These are phyloP conservation scores for Starmerella etchellsii DNA, from an alignment of 805 yeast species.

Conservation along the genomic window DNA sequence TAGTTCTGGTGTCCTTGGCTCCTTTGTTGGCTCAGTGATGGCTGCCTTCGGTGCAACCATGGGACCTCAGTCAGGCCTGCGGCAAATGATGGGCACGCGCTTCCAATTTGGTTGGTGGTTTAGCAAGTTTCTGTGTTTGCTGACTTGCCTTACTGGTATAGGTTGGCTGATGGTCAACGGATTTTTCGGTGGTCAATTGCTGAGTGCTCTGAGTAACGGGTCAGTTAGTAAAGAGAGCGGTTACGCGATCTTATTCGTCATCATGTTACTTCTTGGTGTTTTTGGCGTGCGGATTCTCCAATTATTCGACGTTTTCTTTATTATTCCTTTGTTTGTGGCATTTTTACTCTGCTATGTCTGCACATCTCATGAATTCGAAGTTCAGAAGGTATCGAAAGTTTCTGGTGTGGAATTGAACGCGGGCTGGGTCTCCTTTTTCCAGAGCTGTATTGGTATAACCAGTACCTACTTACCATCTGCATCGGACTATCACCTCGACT, in stretches of 20 bases:
- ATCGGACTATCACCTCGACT: constrained; percentile 67
- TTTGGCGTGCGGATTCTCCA: constrained; percentile 67
- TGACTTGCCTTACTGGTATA: constrained; percentile 59
- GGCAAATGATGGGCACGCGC: constrained; percentile 77
- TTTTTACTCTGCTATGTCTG: constrained; percentile 54
- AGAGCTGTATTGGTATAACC: constrained; percentile 63
- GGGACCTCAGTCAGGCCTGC: constrained; percentile 83
- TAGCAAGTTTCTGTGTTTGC: constrained; percentile 59
- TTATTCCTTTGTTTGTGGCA: constrained; percentile 55
- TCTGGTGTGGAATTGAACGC: constrained; percentile 32
- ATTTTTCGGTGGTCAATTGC: constrained; percentile 77
- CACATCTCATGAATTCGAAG: constrained; percentile 27
- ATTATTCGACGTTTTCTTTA: constrained; percentile 51
- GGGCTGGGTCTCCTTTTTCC: constrained; percentile 56
- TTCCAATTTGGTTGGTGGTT: constrained; percentile 76
- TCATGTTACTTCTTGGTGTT: constrained; percentile 54
- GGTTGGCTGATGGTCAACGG: constrained; percentile 85
- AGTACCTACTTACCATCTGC: constrained; percentile 79
- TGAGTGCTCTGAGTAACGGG: constrained; percentile 51
- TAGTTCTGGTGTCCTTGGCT: constrained; percentile 50
- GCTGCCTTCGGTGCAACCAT: constrained; percentile 75
- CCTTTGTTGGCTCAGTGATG: constrained; percentile 52
- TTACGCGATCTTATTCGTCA: constrained; percentile 51
- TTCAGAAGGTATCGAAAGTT: constrained; percentile 32
- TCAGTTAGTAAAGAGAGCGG: constrained; percentile 62